Base-by-base conservation (phyloP, 129 eudicot species). In the Saussurea involucrata region DNA sequence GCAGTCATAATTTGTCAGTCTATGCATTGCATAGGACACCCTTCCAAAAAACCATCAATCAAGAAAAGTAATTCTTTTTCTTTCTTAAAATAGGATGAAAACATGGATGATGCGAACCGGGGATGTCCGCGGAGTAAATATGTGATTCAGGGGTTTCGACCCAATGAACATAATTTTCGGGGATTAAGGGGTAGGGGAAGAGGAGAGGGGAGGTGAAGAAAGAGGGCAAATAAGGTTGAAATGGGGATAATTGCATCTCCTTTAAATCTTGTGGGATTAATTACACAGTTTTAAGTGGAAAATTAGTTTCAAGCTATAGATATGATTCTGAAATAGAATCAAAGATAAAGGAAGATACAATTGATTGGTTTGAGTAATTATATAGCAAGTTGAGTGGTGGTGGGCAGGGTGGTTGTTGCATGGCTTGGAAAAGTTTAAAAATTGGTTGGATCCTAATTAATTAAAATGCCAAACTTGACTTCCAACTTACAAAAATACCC, bases 71-170 rank as follows among this genome's bases (percentile, higher is more conserved):
- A 34, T 34, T 1, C 31, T 49, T 15, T 44, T n/a, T 44, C n/a
- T 44, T 44, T 13, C 18, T 15, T 12, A 44, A 44, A 44, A 44
- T 15, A 20, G 13, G 57, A 44, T 12, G 57, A 36, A 69, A 9
- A 4, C 58, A 46, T 49, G 71, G 71, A 67, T 67, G 21, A 31
- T n/a, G 17, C 58, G 8, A 15, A 89, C 95, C 95, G 31, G 95
- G 94, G 24, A 89, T 78, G 24, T 84, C 86, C 27, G 95, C 95
- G 7, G 95, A 89, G 78, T 86, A 89, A 33, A 86, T 37, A 66
- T 86, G 95, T 34, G 91, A 89, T 42, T 89, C 86, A 3, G 91
- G 91, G 57, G 95, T 89, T 69, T 86, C 81, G 31, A 85, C 80
- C 91, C 91, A 82, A 72, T 80, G 89, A 68, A 89, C 87, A 69